A percentile compares a stretch with the other conserved stretches of the same genome.
These are phyloP conservation scores for Salix dunnii DNA, from an alignment of 345 rosid species.

Conservation along the genomic window DNA sequence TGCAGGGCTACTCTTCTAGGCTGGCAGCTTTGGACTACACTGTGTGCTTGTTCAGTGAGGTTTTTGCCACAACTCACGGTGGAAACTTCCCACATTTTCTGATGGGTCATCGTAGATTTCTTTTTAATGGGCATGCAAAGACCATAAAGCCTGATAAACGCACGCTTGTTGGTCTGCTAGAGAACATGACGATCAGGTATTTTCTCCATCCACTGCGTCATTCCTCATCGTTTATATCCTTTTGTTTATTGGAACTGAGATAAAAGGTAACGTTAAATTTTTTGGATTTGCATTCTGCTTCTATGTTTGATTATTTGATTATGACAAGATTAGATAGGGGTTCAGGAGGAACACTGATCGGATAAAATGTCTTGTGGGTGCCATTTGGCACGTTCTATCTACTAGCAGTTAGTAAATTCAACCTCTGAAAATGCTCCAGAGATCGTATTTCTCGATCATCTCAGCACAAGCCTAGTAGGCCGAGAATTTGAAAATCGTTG, in stretches of 20 bases:
- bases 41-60: constrained; percentile 85
- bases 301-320: neutral
- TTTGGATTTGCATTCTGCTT: neutral
- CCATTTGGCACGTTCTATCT: neutral
- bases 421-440: neutral
- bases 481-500: neutral
- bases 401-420: neutral
- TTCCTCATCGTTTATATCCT: neutral
- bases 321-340: neutral
- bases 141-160: constrained; percentile 82
- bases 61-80: constrained; percentile 88
- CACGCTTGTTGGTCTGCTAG: constrained; percentile 73
- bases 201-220: constrained; percentile 1
- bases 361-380: neutral
- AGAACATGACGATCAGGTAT: constrained; percentile 74
- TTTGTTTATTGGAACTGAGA: neutral
- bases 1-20: constrained; percentile 81
- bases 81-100: constrained; percentile 95
- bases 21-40: constrained; percentile 93
- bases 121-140: constrained; percentile 81
- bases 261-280: neutral
- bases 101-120: constrained; percentile 93
- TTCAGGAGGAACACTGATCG: neutral
- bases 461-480: neutral
- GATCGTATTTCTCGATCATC: neutral